Evolutionary conservation across 176 grass and related monocot genomes (phyloP), one percentile per base, ranked within the genome.

Genomic region (Oryza punctata): DNA sequence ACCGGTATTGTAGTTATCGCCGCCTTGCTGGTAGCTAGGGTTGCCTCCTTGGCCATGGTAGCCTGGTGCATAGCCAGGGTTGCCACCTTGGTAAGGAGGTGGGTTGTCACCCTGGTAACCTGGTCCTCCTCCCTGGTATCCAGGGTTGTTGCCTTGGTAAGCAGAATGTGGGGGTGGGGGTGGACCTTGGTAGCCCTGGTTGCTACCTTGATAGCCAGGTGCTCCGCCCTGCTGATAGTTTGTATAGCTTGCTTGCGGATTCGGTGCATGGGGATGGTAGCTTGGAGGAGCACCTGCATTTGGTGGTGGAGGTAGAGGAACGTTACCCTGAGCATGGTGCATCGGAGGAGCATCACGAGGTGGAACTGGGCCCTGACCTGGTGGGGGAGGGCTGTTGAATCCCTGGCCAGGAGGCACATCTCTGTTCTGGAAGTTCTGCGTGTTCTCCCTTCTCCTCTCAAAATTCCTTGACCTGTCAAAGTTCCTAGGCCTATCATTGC

Each of bases 381-480:
- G 45, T 82, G 82, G 24, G n/a, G 91, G 74, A n/a, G n/a, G 70
- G 10, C 46, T 44, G 7, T 60, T 88, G 75, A 83, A 91, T 57
- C 86, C 84, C 14, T 85, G 82, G 1, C 59, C 76, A 12, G 80
- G 91, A 71, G 96, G 86, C 15, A 37, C 78, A 21, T 88, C 86
- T 59, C 88, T 85, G 13, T 78, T 92, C 77, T 95, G 95, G 77
- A 89, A 98, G 67, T 89, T 98, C 71, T 93, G 95, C 85, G 81
- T 90, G 76, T 93, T 93, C 11, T 99, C 93, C 30, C 91, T 89
- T 66, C 96, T 91, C 25, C 93, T 91, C 43, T 99, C 96, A 18
- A 96, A 89, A 75, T 90, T 94, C 82, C 93, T 91, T 28, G 89
- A 87, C 29, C 96, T 92, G 68, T 99, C 96, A 16, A 90, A 96